A percentile compares a stretch with the other conserved stretches of the same genome.
phyloP scores from a whole-genome alignment of 257 asterid genomes.

The Mentha longifolia region DNA sequence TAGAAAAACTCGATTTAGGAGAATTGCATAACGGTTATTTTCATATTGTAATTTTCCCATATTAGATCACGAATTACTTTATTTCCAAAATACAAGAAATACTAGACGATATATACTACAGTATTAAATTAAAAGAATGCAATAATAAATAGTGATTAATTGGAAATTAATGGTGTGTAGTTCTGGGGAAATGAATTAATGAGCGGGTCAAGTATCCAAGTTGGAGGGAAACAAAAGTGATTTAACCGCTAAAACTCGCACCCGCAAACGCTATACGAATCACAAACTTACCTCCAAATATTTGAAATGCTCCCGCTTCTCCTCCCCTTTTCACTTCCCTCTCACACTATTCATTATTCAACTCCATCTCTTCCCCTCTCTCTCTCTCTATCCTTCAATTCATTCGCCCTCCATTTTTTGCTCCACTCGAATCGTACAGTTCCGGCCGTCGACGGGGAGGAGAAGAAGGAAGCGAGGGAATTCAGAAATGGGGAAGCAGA shows the following conservation, averaged over 20 bases:
- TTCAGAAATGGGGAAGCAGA: conserved; percentile 58
- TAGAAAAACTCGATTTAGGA: too few species aligned
- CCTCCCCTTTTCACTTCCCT: conserved; percentile 16
- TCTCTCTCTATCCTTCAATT: not conserved
- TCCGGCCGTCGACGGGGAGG: conserved; percentile 17
- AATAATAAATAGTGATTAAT: not conserved
- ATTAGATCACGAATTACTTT: not conserved
- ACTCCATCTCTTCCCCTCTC: not conserved
- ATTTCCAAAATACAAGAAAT: too few species aligned
- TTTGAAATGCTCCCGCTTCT: conserved; percentile 61
- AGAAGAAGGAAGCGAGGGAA: not conserved
- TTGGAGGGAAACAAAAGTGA: conserved; percentile 45
- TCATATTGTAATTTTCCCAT: not conserved
- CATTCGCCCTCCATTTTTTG: not conserved
- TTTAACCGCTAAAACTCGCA: conserved; percentile 38
- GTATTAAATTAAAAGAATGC: too few species aligned
- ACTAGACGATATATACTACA: too few species aligned
- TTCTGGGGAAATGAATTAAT: too few species aligned
- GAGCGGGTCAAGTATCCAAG: conserved; percentile 4
- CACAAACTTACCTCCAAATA: conserved; percentile 39
- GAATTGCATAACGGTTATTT: conserved; percentile 1
- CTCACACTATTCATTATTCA: not conserved
- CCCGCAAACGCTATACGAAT: not conserved
- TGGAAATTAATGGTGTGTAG: too few species aligned
- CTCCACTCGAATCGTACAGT: conserved; percentile 23